phyloP scores from a whole-genome alignment of 2,329 filamentous ascomycete genomes.

The Pseudogymnoascus sp. region DNA sequence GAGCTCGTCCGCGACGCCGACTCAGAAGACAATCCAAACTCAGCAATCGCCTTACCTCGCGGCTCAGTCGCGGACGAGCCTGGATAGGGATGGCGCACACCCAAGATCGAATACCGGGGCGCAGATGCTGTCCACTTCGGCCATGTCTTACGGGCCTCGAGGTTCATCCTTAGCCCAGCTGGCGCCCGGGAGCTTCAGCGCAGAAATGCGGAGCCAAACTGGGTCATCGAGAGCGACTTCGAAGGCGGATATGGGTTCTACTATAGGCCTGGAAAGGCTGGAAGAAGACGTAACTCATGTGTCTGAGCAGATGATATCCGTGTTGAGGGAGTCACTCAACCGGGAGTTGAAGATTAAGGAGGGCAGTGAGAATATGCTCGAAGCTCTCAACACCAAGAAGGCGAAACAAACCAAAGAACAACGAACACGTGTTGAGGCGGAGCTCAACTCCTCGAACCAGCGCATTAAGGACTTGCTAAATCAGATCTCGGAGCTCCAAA shows the following conservation, averaged over 20 bases:
- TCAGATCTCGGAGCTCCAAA: slow-evolving; percentile 54
- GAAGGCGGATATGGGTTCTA: slow-evolving; percentile 47
- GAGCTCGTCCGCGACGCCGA: slow-evolving; percentile 47
- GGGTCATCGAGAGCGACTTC: slow-evolving; percentile 54
- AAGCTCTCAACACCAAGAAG: slow-evolving; percentile 90
- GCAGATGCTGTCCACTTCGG: slow-evolving; percentile 46
- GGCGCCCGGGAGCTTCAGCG: slow-evolving; percentile 78
- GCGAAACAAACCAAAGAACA: slow-evolving; percentile 91
- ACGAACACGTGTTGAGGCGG: slow-evolving; percentile 70
- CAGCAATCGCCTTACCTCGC: slow-evolving; percentile 37
- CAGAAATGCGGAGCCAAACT: slow-evolving; percentile 71
- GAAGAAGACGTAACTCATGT: slow-evolving; percentile 56
- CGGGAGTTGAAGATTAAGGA: slow-evolving; percentile 98
- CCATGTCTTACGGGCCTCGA: slow-evolving; percentile 58
- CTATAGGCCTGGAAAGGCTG: slow-evolving; percentile 45
- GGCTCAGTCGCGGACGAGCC: slow-evolving; percentile 38
- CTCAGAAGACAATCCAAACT: slow-evolving; percentile 44
- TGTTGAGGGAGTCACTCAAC: slow-evolving; percentile 76
- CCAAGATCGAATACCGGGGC: slow-evolving; percentile 36
- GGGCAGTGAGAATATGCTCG: slow-evolving; percentile 94
- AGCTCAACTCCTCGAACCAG: slow-evolving; percentile 81
- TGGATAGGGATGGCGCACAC: slow-evolving; percentile 51
- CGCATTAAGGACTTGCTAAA: slow-evolving; percentile 55
- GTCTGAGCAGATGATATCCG: slow-evolving; percentile 66
- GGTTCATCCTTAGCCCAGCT: slow-evolving; percentile 64